Conservation (phyloP, 2,329 filamentous ascomycete genomes). For the Hirsutella minnesotensis region DNA sequence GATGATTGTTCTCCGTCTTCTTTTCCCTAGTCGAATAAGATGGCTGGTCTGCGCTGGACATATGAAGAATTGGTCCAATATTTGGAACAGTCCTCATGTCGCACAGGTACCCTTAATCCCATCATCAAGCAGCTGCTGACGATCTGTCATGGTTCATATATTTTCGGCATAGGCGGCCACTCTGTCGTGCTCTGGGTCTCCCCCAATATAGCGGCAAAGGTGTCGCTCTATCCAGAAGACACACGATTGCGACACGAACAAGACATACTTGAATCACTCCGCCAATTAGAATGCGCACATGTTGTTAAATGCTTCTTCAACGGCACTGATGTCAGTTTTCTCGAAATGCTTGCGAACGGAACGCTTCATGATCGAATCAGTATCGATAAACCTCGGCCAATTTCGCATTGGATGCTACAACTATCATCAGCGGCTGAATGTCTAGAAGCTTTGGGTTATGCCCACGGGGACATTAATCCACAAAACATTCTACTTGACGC, state of each 20-base stretch:
- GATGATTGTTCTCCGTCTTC: too few species aligned
- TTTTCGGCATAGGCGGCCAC: conserved; percentile 8
- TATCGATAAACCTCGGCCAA: conserved; percentile 3
- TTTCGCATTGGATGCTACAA: conserved; percentile 8
- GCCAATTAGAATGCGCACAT: conserved; percentile 3
- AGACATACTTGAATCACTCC: conserved; percentile 7
- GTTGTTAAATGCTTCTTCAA: conserved; percentile 5
- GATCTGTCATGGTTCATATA: conserved; percentile 5
- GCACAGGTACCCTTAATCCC: conserved; percentile 2
- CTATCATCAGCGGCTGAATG: conserved; percentile 5
- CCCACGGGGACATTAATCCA: conserved; percentile 10
- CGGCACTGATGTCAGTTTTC: conserved; percentile 7
- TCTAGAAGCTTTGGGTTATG: conserved; percentile 7
- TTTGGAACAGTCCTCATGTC: not conserved
- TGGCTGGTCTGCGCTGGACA: conserved; percentile 1
- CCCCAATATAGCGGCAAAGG: conserved; percentile 8
- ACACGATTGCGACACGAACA: conserved; percentile 6
- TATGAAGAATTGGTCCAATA: not conserved
- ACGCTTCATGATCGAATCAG: conserved; percentile 7
- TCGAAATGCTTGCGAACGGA: conserved; percentile 6
- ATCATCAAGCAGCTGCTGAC: conserved; percentile 6
- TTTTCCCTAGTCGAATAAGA: not conserved
- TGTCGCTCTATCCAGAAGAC: conserved; percentile 8
- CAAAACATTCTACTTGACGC: conserved; percentile 9
- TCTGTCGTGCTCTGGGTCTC: conserved; percentile 8